Evolutionary conservation across 208 protist species (phyloP).

Genomic region (Wallacemonas sp.): DNA sequence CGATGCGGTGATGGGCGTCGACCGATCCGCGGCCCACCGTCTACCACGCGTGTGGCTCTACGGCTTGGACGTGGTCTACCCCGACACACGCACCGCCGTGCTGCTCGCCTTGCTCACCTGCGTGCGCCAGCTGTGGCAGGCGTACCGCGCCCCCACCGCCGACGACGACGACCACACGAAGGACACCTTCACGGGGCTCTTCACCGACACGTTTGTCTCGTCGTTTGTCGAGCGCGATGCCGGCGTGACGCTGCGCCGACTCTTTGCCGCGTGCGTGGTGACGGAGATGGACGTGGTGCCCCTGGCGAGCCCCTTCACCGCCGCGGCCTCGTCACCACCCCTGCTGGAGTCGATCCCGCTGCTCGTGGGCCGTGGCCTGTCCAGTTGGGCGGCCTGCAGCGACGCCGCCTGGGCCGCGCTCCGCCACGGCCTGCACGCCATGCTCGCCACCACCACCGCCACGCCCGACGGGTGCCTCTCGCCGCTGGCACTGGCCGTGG

Average conservation of each 20-base stretch:
- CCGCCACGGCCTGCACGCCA: background rate
- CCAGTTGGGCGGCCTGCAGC: background rate
- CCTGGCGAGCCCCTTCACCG: slow-evolving; percentile 7
- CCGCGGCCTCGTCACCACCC: background rate
- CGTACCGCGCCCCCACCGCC: background rate
- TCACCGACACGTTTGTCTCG: slow-evolving; percentile 6
- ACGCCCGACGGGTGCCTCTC: background rate
- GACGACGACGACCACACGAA: background rate
- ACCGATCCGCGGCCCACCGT: background rate
- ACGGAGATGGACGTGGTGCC: slow-evolving; percentile 3
- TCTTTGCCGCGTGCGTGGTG: background rate
- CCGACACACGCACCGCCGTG: slow-evolving; percentile 5
- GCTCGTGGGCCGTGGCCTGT: background rate
- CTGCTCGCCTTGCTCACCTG: slow-evolving; percentile 1
- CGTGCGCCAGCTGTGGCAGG: background rate
- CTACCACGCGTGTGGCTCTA: slow-evolving; percentile 6
- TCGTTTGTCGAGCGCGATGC: slow-evolving; percentile 12
- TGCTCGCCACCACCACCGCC: background rate
- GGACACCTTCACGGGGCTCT: background rate
- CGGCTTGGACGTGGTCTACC: slow-evolving; percentile 5
- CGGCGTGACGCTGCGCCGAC: background rate
- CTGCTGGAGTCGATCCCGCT: background rate
- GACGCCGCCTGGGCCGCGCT: background rate
- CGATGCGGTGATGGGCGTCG: background rate
- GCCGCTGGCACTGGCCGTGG: slow-evolving; percentile 1